phyloP scores from a whole-genome alignment of 176 grass and related monocot genomes.

The Eremochloa ophiuroides region DNA sequence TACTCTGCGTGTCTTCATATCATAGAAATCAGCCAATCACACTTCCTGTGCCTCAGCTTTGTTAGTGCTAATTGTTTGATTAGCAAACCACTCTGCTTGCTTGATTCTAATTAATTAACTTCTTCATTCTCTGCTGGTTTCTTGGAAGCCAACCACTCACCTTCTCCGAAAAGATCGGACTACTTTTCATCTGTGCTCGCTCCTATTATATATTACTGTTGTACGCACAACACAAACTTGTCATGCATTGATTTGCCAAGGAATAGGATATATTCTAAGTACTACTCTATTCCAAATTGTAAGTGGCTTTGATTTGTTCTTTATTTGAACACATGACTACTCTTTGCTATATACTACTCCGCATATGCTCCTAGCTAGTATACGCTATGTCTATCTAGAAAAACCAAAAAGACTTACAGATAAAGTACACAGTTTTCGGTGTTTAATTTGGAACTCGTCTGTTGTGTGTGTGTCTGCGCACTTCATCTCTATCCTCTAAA shows the following conservation, averaged over 20 bases:
- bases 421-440: not conserved
- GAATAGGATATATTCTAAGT: not conserved
- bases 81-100: not conserved
- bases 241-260: not conserved
- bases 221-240: not conserved
- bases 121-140: conserved; percentile 6
- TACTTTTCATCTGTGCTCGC: not conserved
- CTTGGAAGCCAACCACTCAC: conserved; percentile 28
- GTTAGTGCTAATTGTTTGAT: not conserved
- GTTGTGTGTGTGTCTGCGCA: not conserved
- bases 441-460: not conserved
- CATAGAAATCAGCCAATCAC: no score
- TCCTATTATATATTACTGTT: not conserved
- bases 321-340: no score
- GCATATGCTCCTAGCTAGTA: no score
- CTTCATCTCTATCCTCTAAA: not conserved
- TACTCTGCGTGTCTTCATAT: no score
- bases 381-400: no score
- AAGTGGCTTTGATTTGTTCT: not conserved
- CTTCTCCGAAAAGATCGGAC: conserved; percentile 22
- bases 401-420: no score
- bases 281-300: not conserved
- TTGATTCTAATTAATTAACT: not conserved
- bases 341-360: no score
- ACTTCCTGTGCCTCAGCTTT: not conserved